These are phyloP conservation scores for Nemania diffusa DNA, from an alignment of 2,329 filamentous ascomycete species.

Conservation along the genomic window DNA sequence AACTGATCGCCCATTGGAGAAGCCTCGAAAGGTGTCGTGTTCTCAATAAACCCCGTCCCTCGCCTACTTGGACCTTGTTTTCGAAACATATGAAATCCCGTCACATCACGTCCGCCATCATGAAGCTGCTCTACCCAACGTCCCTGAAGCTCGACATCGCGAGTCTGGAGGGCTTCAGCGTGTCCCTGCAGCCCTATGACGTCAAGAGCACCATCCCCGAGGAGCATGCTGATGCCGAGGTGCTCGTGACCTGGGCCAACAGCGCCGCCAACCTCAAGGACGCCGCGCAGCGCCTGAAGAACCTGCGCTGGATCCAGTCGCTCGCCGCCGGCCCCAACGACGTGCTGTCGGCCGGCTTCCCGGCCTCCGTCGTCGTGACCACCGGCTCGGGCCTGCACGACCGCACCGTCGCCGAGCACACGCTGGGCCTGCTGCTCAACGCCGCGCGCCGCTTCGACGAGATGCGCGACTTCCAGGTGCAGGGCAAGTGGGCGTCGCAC, in stretches of 20 bases:
- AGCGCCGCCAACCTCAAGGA: conserved; percentile 66
- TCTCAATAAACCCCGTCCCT: no score
- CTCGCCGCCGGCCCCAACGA: conserved; percentile 74
- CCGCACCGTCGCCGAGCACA: conserved; percentile 72
- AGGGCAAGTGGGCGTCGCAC: conserved; percentile 68
- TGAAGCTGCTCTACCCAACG: conserved; percentile 75
- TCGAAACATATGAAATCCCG: background rate
- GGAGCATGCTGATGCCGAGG: conserved; percentile 67
- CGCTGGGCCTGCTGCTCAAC: conserved; percentile 66
- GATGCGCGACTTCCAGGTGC: conserved; percentile 70
- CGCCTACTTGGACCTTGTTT: background rate
- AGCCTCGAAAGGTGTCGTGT: background rate
- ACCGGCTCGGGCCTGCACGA: conserved; percentile 73
- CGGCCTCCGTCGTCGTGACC: conserved; percentile 61
- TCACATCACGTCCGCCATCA: conserved; percentile 40
- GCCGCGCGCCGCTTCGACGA: conserved; percentile 68
- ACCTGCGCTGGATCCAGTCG: conserved; percentile 73
- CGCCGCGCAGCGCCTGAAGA: conserved; percentile 64
- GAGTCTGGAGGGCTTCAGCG: conserved; percentile 67
- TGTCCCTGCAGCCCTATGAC: conserved; percentile 68
- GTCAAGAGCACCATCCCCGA: conserved; percentile 66
- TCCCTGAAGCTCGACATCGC: conserved; percentile 67
- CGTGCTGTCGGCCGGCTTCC: conserved; percentile 69
- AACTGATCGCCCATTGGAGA: background rate
- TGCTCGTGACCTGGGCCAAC: conserved; percentile 73